A percentile compares a stretch with the other conserved stretches of the same genome.
Evolutionary conservation across 345 rosid genomes (phyloP).

Genomic region (Orychophragmus violaceus): DNA sequence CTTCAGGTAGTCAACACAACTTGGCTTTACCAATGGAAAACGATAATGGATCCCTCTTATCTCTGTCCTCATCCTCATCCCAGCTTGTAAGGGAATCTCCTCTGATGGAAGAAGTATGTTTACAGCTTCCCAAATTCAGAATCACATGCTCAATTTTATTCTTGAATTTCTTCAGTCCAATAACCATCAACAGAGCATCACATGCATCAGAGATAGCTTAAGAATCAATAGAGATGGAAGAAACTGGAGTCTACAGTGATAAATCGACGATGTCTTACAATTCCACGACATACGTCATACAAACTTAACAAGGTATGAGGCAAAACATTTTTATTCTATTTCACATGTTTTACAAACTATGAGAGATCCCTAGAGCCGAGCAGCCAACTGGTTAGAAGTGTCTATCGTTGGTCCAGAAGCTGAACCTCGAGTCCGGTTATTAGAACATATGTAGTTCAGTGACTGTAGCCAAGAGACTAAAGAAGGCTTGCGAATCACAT

Average conservation of each 20-base stretch:
- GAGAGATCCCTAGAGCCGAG: conserved; percentile 36
- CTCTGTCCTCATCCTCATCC: conserved; percentile 72
- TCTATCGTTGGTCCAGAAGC: conserved; percentile 14
- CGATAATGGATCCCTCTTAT: conserved; percentile 64
- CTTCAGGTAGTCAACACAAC: conserved; percentile 72
- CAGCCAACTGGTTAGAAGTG: conserved; percentile 29
- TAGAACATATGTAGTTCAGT: conserved; percentile 59
- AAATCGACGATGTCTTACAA: not conserved
- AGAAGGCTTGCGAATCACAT: conserved; percentile 80
- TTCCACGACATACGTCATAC: not conserved
- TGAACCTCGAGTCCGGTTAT: conserved; percentile 22
- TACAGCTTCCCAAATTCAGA: not conserved
- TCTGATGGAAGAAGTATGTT: conserved; percentile 85
- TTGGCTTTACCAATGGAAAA: conserved; percentile 65
- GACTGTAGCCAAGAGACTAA: conserved; percentile 94
- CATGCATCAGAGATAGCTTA: not conserved
- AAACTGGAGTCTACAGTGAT: not conserved
- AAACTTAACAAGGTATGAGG: not conserved
- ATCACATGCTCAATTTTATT: not conserved
- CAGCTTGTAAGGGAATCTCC: conserved; percentile 80
- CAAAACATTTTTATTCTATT: not conserved
- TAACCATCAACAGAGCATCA: not conserved
- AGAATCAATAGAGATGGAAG: not conserved
- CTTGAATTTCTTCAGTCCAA: not conserved
- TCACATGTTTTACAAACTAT: conserved; percentile 3